These are phyloP conservation scores for Colletotrichum lentis DNA, from an alignment of 2,329 filamentous ascomycete species.

Conservation along the genomic window DNA sequence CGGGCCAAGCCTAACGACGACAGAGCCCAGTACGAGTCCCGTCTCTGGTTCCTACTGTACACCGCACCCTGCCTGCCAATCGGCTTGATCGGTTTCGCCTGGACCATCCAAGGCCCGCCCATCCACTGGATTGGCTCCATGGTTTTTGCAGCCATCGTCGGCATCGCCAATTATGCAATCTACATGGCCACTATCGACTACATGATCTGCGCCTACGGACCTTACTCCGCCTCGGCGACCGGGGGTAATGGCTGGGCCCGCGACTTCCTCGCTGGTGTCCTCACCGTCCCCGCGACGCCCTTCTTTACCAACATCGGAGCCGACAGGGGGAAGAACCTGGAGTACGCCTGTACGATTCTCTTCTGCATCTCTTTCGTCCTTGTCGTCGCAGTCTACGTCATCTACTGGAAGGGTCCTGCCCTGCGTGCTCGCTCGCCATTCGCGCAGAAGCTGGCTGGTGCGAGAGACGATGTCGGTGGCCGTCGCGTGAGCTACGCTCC, in stretches of 20 bases:
- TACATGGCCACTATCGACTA: constrained; percentile 83
- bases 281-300: constrained; percentile 73
- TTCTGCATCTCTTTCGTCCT: constrained; percentile 68
- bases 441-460: constrained; percentile 67
- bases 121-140: constrained; percentile 74
- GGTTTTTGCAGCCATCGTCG: constrained; percentile 71
- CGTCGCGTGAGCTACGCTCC: constrained; percentile 3
- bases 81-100: constrained; percentile 75
- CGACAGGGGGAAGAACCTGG: constrained; percentile 58
- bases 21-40: constrained; percentile 73
- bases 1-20: constrained; percentile 61
- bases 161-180: constrained; percentile 76
- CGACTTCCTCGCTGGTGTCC: constrained; percentile 76
- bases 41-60: constrained; percentile 71
- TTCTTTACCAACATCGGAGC: constrained; percentile 67
- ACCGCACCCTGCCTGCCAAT: constrained; percentile 68
- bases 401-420: constrained; percentile 70
- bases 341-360: constrained; percentile 70
- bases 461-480: constrained; percentile 39
- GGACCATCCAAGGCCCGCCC: constrained; percentile 69
- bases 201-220: constrained; percentile 78
- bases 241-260: constrained; percentile 79
- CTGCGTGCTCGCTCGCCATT: constrained; percentile 70
- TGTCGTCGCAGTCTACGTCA: constrained; percentile 69
- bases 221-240: constrained; percentile 76